Base-by-base conservation (phyloP, 257 asterid genomes). In the Paulownia fortunei region DNA sequence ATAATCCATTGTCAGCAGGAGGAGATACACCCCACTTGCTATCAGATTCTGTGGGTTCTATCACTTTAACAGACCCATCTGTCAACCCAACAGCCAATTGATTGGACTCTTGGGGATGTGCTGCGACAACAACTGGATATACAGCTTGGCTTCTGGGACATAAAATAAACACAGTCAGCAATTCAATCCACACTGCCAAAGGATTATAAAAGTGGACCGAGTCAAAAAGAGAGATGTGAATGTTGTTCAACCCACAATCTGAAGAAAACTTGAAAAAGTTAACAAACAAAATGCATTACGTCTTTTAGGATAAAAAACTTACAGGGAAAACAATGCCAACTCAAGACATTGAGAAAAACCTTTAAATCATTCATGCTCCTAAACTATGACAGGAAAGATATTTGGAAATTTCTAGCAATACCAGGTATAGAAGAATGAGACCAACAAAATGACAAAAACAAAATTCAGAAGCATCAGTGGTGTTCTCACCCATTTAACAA, bases 11-110 rank as follows among this genome's bases (percentile, higher is more conserved):
- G 21, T 91, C 96, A 5, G 85, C 83, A 1, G 97, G 98, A 26
- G 95, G 97, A 69, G 89, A 82, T 58, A 70, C 79, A 60, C 99
- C 97, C 98, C 99, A 92, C 86, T 82, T 92, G 34, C 92, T 81
- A 39, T 92, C 98, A 0, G 93, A 86, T 79, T 94, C 99, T n/a
- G 86, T 64, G 12, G 99, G 99, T 83, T 94, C 99, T 67, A 94
- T 81, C 77, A 94, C 99, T 82, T 92, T 94, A n/a, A 94, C 97
- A 0, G 97, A 86, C 63, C 99, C 98, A 58, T 94, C 98, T 1
- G 92, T 78, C 86, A 94, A 86, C 51, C 99, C 99, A 21, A 94
- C 87, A 0, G 98, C 98, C 63, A 94, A 91, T 79, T 94, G 99
- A 78, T 90, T 88, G 3, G 96, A 83, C 47, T 91, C 98, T 67